Conservation (phyloP, 208 protist genomes). For the Acanthamoeba healyi region DNA sequence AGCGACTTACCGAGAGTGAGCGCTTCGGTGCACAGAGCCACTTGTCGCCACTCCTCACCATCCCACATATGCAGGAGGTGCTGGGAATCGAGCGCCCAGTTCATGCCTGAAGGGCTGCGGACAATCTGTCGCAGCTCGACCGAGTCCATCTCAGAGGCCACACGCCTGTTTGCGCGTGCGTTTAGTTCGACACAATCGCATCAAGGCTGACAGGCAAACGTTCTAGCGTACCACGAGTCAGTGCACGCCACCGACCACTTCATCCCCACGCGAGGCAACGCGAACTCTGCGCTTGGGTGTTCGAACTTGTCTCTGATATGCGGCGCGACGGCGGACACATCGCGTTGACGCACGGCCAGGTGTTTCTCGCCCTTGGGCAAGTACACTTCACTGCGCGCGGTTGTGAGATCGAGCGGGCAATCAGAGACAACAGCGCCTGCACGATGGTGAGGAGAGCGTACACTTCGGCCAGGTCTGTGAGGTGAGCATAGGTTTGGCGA, state of each 20-base stretch:
- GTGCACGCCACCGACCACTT: background rate
- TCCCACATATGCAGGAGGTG: background rate
- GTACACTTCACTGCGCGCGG: background rate
- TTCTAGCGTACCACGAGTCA: background rate
- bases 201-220: background rate
- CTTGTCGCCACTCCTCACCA: background rate
- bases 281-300: background rate
- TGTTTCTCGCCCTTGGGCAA: background rate
- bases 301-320: background rate
- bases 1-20: background rate
- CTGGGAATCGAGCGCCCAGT: background rate
- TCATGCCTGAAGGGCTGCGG: background rate
- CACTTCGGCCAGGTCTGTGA: conserved; percentile 29
- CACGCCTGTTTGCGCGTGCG: too few species aligned
- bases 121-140: background rate
- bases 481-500: background rate
- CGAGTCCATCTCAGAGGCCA: background rate
- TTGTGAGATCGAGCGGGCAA: background rate
- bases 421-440: background rate
- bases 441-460: background rate
- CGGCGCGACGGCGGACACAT: background rate
- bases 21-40: background rate
- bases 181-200: too few species aligned
- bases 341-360: background rate
- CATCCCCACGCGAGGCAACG: background rate